A percentile compares a stretch with the other conserved stretches of the same genome.
Conservation (phyloP, 768 basidiomycete genomes). For the Tricholomella constricta region DNA sequence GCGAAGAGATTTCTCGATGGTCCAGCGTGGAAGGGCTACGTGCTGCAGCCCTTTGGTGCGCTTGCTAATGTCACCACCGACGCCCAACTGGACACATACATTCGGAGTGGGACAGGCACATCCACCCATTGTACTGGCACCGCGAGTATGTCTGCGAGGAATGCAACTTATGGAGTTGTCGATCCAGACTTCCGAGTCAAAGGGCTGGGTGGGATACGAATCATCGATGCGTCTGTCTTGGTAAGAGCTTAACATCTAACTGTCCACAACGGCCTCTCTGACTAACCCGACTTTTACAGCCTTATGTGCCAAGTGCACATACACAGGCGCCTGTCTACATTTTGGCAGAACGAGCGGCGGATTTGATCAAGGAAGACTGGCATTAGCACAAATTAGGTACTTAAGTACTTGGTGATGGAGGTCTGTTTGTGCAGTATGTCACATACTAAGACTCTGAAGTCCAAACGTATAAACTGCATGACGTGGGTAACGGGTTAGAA, state of each 20-base stretch:
- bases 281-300: slow-evolving; percentile 1
- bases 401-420: too few relatives aligned
- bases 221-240: slow-evolving; percentile 21
- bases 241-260: background rate
- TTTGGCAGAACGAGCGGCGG: slow-evolving; percentile 19
- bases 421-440: too few relatives aligned
- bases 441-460: too few relatives aligned
- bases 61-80: slow-evolving; percentile 14
- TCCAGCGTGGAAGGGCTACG: slow-evolving; percentile 15
- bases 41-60: slow-evolving; percentile 7
- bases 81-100: slow-evolving; percentile 5
- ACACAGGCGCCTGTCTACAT: slow-evolving; percentile 18
- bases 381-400: too few relatives aligned
- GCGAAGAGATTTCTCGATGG: slow-evolving; percentile 15
- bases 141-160: slow-evolving; percentile 12
- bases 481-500: too few relatives aligned
- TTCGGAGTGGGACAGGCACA: slow-evolving; percentile 7
- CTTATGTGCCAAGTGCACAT: slow-evolving; percentile 15
- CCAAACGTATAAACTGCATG: too few relatives aligned
- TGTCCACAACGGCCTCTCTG: background rate
- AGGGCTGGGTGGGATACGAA: slow-evolving; percentile 14
- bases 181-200: slow-evolving; percentile 19
- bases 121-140: slow-evolving; percentile 15
- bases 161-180: slow-evolving; percentile 16
- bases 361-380: slow-evolving; percentile 14